Conservation (phyloP, 176 grass and related monocot genomes). For the Musa acuminata region DNA sequence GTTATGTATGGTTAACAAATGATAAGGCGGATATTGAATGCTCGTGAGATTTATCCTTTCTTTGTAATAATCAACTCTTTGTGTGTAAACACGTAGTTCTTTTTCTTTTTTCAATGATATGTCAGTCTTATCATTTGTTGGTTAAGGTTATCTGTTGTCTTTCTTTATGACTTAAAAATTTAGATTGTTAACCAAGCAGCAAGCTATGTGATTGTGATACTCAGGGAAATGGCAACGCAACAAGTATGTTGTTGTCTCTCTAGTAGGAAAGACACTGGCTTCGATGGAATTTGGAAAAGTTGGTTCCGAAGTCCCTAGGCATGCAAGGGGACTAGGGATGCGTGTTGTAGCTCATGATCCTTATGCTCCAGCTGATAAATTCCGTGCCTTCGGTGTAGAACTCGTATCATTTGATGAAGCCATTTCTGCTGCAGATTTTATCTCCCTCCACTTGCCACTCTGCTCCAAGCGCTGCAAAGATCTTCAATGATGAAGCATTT, state of each 20-base stretch:
- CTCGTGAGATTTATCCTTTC: too few species aligned
- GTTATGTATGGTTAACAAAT: too few species aligned
- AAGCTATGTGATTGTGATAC: background rate
- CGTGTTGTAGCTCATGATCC: background rate
- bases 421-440: background rate
- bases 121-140: too few species aligned
- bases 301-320: background rate
- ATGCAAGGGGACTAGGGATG: background rate
- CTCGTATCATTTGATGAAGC: conserved; percentile 1
- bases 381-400: background rate
- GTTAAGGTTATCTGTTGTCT: too few species aligned
- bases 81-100: too few species aligned
- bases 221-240: background rate
- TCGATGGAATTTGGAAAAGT: background rate
- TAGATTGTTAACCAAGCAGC: background rate
- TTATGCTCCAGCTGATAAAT: background rate
- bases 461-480: background rate
- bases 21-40: too few species aligned
- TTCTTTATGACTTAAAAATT: background rate
- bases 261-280: background rate
- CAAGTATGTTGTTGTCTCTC: conserved; percentile 1
- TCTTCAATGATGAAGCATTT: background rate
- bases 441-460: background rate
- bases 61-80: too few species aligned
- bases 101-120: too few species aligned